These are phyloP conservation scores for Pholiota molesta DNA, from an alignment of 768 basidiomycete genomes.

Conservation along the genomic window DNA sequence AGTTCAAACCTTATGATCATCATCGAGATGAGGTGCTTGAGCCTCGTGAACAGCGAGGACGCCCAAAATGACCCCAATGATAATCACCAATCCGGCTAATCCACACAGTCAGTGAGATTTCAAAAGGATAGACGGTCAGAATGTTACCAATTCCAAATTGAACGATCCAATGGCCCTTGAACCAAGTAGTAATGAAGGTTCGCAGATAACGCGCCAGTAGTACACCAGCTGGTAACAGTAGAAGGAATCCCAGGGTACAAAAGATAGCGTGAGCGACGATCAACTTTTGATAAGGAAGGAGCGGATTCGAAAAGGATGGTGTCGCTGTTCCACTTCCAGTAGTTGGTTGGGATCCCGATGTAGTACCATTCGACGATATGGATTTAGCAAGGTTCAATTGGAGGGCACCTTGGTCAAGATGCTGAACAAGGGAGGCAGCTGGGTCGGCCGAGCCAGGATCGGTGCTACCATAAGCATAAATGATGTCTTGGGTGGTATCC, in stretches of 20 bases:
- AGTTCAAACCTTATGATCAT: slow-evolving; percentile 48
- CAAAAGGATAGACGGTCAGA: background rate
- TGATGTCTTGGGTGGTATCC: slow-evolving; percentile 46
- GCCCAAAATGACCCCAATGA: slow-evolving; percentile 48
- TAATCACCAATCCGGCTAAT: slow-evolving; percentile 45
- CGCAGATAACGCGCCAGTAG: slow-evolving; percentile 57
- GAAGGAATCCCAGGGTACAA: slow-evolving; percentile 50
- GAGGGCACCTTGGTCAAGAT: slow-evolving; percentile 44
- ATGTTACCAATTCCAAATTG: slow-evolving; percentile 50
- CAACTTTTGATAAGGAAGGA: slow-evolving; percentile 44
- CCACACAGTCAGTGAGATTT: slow-evolving; percentile 15
- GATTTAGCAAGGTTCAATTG: slow-evolving; percentile 52
- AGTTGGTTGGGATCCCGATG: slow-evolving; percentile 18
- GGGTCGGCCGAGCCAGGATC: slow-evolving; percentile 49
- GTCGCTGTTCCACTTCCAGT: slow-evolving; percentile 14
- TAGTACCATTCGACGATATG: slow-evolving; percentile 27
- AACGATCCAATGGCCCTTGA: slow-evolving; percentile 51
- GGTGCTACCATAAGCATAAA: slow-evolving; percentile 59
- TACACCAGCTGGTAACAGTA: slow-evolving; percentile 55
- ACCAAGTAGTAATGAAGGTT: slow-evolving; percentile 52
- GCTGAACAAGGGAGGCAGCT: slow-evolving; percentile 50
- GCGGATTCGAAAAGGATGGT: slow-evolving; percentile 38
- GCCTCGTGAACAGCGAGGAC: slow-evolving; percentile 38
- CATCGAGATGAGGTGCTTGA: slow-evolving; percentile 40
- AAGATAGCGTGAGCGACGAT: slow-evolving; percentile 59